Conservation (phyloP, 2,329 filamentous ascomycete species). For the Lecanoromycetidae sp. region DNA sequence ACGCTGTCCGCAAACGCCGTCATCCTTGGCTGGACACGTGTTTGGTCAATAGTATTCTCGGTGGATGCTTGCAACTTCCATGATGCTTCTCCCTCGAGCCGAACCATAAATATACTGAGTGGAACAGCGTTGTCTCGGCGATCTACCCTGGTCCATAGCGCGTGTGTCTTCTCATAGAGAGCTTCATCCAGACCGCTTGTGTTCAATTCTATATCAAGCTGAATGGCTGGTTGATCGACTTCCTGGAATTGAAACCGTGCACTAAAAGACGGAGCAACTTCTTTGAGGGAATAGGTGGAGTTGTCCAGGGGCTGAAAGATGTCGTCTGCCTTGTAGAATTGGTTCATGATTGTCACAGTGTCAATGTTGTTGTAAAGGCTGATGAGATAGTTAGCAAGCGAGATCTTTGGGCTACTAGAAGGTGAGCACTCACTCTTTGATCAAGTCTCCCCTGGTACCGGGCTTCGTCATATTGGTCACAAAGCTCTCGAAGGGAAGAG, state of each 20-base stretch:
- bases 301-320: constrained; percentile 8
- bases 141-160: constrained; percentile 10
- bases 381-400: neutral
- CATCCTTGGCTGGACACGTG: constrained; percentile 16
- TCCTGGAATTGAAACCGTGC: constrained; percentile 15
- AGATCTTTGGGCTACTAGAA: neutral
- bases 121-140: constrained; percentile 2
- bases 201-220: constrained; percentile 1
- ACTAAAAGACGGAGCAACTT: constrained; percentile 11
- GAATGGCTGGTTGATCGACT: neutral
- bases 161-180: constrained; percentile 5
- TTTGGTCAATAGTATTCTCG: constrained; percentile 10
- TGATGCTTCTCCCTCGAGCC: constrained; percentile 8
- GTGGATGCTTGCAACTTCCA: constrained; percentile 17
- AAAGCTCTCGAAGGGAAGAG: constrained; percentile 23
- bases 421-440: constrained; percentile 10
- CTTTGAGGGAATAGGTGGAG: constrained; percentile 1
- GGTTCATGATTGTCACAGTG: constrained; percentile 2
- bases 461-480: constrained; percentile 20
- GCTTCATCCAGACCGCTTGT: neutral
- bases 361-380: constrained; percentile 11
- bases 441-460: constrained; percentile 7
- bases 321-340: constrained; percentile 3
- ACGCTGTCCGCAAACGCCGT: constrained; percentile 16
- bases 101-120: constrained; percentile 10